These are phyloP conservation scores for Erythrophleum fordii DNA, from an alignment of 306 rosid genomes.

Conservation along the genomic window DNA sequence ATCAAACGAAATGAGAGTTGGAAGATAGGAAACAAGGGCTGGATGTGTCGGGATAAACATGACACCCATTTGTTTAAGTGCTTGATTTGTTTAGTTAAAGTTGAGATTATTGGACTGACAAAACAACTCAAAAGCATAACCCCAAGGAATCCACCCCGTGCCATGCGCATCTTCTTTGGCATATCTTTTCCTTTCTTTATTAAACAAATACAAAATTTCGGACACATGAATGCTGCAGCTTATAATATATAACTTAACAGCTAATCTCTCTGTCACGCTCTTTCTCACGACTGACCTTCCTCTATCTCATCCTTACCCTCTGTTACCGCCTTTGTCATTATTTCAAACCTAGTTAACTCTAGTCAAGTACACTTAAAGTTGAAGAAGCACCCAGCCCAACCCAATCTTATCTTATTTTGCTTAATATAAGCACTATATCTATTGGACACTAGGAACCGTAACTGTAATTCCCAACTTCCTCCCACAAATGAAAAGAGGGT, in stretches of 20 bases:
- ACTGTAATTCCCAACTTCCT: not conserved
- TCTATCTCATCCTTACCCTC: slow-evolving; percentile 60
- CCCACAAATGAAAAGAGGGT: slow-evolving; percentile 2
- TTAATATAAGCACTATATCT: slow-evolving; percentile 21
- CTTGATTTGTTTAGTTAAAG: slow-evolving; percentile 22
- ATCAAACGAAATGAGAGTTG: slow-evolving; percentile 47
- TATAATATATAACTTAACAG: not conserved
- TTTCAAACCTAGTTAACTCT: slow-evolving; percentile 22
- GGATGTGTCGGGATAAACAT: slow-evolving; percentile 63
- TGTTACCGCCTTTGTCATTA: slow-evolving; percentile 23
- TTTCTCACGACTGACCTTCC: not conserved
- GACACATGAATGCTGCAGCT: not conserved
- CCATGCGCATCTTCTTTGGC: slow-evolving; percentile 53
- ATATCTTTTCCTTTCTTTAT: slow-evolving; percentile 8
- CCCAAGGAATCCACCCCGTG: slow-evolving; percentile 42
- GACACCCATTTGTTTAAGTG: slow-evolving; percentile 47
- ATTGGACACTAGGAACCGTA: not conserved
- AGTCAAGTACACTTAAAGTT: slow-evolving; percentile 3
- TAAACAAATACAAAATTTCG: not conserved
- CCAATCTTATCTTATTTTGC: slow-evolving; percentile 26
- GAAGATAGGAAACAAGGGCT: slow-evolving; percentile 60
- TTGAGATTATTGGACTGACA: slow-evolving; percentile 11
- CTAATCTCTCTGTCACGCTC: not conserved
- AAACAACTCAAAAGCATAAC: slow-evolving; percentile 48
- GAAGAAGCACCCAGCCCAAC: not conserved